These are phyloP conservation scores for Leccinellum luteum DNA, from an alignment of 768 basidiomycete genomes.

Conservation along the genomic window DNA sequence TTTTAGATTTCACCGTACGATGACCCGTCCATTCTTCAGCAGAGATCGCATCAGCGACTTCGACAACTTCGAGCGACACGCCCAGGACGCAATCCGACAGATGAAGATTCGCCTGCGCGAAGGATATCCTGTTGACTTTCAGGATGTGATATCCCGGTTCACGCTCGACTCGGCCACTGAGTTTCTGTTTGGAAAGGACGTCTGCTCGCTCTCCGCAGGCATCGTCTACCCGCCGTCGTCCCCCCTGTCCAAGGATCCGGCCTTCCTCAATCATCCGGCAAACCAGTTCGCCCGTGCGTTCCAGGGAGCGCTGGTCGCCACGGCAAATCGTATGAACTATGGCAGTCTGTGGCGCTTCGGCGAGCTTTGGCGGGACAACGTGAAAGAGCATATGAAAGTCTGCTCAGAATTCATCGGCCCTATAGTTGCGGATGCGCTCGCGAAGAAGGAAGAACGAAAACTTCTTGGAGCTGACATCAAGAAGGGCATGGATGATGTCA, in stretches of 20 bases:
- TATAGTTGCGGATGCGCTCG: constrained; percentile 42
- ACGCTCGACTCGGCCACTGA: constrained; percentile 58
- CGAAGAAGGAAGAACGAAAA: constrained; percentile 29
- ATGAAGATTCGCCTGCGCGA: constrained; percentile 32
- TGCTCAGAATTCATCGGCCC: constrained; percentile 50
- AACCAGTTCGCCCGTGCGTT: constrained; percentile 42
- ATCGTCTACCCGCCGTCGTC: constrained; percentile 33
- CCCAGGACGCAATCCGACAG: constrained; percentile 32
- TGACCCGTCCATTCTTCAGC: constrained; percentile 43
- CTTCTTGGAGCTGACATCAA: constrained; percentile 3
- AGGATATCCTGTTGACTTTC: constrained; percentile 42
- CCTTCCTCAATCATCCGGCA: constrained; percentile 29
- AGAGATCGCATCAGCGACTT: constrained; percentile 40
- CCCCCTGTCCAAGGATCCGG: constrained; percentile 20
- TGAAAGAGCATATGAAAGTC: constrained; percentile 37
- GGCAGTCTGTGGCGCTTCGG: constrained; percentile 44
- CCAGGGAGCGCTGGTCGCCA: constrained; percentile 33
- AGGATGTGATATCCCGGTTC: constrained; percentile 44
- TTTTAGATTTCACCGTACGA: constrained; percentile 40
- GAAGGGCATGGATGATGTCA: constrained; percentile 24
- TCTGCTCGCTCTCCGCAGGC: constrained; percentile 36
- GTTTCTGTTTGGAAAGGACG: constrained; percentile 49
- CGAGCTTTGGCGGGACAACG: constrained; percentile 44
- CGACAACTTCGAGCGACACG: constrained; percentile 38
- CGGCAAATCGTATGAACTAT: constrained; percentile 33